Conservation (phyloP, 176 grass and related monocot species). For the maize (Zea mays) region DNA sequence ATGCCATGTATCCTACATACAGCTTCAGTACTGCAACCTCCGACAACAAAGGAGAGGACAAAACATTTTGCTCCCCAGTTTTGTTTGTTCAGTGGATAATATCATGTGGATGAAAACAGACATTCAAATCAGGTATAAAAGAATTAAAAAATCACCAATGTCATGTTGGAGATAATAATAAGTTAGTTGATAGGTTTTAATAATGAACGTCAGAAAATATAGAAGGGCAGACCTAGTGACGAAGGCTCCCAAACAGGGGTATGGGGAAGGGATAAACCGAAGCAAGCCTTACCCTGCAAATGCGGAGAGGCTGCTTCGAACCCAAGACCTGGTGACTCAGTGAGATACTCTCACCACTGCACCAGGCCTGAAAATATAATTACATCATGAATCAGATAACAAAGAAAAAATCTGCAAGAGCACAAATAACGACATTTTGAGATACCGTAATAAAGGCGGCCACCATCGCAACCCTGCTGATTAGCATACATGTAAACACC, state of each 20-base stretch:
- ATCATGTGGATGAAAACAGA: not conserved
- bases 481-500: constrained; percentile 96
- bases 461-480: constrained; percentile 95
- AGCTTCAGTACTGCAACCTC: not conserved
- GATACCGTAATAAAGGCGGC: constrained; percentile 92
- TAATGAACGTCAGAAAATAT: not conserved
- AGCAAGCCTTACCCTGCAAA: too few relatives aligned
- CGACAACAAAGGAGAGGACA: not conserved
- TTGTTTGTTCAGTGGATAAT: not conserved
- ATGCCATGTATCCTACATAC: not conserved
- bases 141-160: constrained; percentile 7
- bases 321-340: too few relatives aligned
- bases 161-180: not conserved
- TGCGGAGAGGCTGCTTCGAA: too few relatives aligned
- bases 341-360: too few relatives aligned
- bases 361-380: not conserved
- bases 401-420: not conserved
- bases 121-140: not conserved
- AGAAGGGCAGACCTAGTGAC: too few relatives aligned
- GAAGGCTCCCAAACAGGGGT: too few relatives aligned
- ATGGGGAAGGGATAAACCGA: too few relatives aligned
- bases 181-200: not conserved
- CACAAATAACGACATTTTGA: constrained; percentile 24
- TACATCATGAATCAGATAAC: not conserved
- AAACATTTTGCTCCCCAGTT: constrained; percentile 1